Percentiles rank a stretch among this genome's conserved stretches.
These are phyloP conservation scores for Gossypium sturtianum DNA, from an alignment of 345 rosid species.

Conservation along the genomic window DNA sequence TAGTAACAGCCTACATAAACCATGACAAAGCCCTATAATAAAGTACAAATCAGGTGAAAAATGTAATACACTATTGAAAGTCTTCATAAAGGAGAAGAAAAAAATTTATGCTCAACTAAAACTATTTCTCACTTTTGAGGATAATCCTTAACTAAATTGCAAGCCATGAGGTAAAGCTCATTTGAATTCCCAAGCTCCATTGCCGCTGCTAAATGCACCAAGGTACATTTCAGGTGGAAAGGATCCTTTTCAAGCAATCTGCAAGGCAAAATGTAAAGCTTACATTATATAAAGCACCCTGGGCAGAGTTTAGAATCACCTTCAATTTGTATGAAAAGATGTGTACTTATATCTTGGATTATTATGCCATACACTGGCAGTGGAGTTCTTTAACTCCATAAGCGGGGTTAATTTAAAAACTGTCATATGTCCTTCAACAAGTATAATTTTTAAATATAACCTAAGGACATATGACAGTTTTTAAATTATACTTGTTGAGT, in stretches of 20 bases:
- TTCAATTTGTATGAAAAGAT: background rate
- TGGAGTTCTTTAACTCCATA: background rate
- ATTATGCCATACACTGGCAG: background rate
- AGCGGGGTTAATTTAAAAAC: too few relatives aligned
- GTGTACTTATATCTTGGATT: background rate
- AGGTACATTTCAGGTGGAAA: constrained; percentile 80
- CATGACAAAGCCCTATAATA: constrained; percentile 83
- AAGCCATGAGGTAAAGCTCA: constrained; percentile 94
- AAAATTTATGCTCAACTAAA: background rate
- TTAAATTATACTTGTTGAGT: too few relatives aligned
- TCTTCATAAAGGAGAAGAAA: background rate
- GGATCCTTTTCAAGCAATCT: constrained; percentile 97
- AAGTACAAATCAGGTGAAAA: background rate
- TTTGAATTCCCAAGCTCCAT: constrained; percentile 95
- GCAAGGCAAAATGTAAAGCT: constrained; percentile 20
- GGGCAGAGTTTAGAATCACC: constrained; percentile 10
- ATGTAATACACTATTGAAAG: background rate
- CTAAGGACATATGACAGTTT: background rate
- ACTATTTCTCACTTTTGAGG: constrained; percentile 74
- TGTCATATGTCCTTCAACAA: too few relatives aligned
- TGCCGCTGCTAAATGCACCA: constrained; percentile 90
- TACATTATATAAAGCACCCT: constrained; percentile 15
- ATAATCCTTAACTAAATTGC: constrained; percentile 91
- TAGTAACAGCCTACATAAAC: constrained; percentile 81
- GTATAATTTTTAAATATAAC: too few relatives aligned